Conservation (phyloP, 306 rosid species). For the Lithocarpus polystachyus region DNA sequence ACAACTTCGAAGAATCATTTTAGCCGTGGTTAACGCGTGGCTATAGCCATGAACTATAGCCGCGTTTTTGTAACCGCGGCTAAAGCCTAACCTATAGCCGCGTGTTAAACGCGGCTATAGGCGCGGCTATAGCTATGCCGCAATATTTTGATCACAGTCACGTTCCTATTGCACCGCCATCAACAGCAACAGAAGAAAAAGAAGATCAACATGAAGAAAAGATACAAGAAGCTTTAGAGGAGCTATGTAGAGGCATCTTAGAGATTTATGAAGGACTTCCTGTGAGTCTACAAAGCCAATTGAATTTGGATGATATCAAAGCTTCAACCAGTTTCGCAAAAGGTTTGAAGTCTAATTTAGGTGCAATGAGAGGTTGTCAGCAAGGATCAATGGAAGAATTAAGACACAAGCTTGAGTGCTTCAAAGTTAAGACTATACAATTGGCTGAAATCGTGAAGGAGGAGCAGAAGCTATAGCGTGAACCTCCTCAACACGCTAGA, state of each 20-base stretch:
- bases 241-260: background rate
- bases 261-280: background rate
- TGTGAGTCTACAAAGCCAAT: background rate
- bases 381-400: background rate
- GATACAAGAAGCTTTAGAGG: background rate
- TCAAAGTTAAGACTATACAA: background rate
- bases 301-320: background rate
- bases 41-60: too few species aligned
- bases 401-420: background rate
- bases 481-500: too few species aligned
- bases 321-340: background rate
- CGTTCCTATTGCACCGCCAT: background rate
- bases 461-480: background rate
- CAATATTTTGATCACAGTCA: too few species aligned
- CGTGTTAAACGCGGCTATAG: too few species aligned
- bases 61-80: too few species aligned
- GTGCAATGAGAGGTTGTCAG: background rate
- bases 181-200: background rate
- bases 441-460: background rate
- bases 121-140: too few species aligned
- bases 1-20: too few species aligned
- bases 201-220: background rate
- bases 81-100: too few species aligned
- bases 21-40: too few species aligned
- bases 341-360: background rate